phyloP scores from a whole-genome alignment of 2,329 filamentous ascomycete genomes.

The Aspergillus sp. region DNA sequence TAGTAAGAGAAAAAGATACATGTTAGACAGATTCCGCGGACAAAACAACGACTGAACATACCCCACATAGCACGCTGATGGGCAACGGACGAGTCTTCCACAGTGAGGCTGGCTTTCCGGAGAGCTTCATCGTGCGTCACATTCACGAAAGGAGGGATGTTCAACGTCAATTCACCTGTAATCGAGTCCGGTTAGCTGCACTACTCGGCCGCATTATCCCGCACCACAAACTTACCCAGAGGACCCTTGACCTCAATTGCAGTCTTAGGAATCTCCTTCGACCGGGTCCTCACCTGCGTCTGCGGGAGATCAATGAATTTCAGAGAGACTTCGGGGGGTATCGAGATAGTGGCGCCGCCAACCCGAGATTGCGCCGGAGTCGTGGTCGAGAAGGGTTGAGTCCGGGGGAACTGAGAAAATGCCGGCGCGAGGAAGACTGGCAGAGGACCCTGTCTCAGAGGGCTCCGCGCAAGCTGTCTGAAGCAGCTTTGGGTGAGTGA shows the following conservation, averaged over 20 bases:
- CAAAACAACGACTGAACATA: conserved; percentile 33
- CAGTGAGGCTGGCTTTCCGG: conserved; percentile 64
- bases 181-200: conserved; percentile 5
- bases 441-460: conserved; percentile 52
- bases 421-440: conserved; percentile 72
- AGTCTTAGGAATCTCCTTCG: conserved; percentile 61
- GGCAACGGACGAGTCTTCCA: conserved; percentile 66
- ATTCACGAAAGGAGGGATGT: conserved; percentile 74
- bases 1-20: conserved; percentile 34
- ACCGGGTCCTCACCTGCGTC: conserved; percentile 58
- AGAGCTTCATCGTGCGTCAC: conserved; percentile 65
- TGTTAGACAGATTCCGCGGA: conserved; percentile 17
- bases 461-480: conserved; percentile 53
- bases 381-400: conserved; percentile 69
- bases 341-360: conserved; percentile 72
- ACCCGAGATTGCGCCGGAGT: conserved; percentile 72
- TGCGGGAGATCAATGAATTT: conserved; percentile 61
- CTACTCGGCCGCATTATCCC: too few relatives aligned
- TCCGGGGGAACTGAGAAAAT: conserved; percentile 49
- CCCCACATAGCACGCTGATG: conserved; percentile 96
- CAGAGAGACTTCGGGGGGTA: conserved; percentile 81
- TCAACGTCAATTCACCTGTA: conserved; percentile 69
- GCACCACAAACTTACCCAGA: conserved; percentile 53
- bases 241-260: conserved; percentile 75
- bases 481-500: conserved; percentile 61